Percentiles rank a stretch among this genome's conserved stretches.
Evolutionary conservation across 257 asterid species (phyloP).

Genomic region (Solanum paucissectum): DNA sequence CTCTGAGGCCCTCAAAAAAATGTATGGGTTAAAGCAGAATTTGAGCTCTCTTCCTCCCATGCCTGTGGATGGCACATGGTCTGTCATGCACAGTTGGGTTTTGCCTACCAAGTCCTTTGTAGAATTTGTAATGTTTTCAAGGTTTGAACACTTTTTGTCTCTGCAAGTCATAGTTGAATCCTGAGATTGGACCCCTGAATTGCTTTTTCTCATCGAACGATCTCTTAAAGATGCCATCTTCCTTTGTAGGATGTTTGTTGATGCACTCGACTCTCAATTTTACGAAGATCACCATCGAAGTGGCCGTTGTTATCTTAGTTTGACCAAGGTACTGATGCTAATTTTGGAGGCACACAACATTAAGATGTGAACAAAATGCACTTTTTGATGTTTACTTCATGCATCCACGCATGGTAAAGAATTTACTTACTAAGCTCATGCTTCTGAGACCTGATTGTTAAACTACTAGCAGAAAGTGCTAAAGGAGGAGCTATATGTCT

Average conservation of each 20-base stretch:
- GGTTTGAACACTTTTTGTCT: conserved; percentile 30
- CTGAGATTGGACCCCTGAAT: background rate
- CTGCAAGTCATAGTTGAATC: background rate
- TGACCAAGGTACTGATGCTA: conserved; percentile 44
- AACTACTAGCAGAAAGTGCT: background rate
- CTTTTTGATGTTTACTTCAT: background rate
- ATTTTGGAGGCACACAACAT: background rate
- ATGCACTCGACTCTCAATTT: conserved; percentile 60
- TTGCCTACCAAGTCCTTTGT: conserved; percentile 82
- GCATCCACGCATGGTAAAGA: background rate
- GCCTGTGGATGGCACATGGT: conserved; percentile 78
- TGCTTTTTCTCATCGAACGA: background rate
- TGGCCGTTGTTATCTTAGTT: conserved; percentile 65
- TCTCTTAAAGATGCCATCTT: background rate
- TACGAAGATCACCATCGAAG: conserved; percentile 55
- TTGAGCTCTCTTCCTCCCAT: conserved; percentile 63
- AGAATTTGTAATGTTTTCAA: conserved; percentile 94
- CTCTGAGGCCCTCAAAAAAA: conserved; percentile 64
- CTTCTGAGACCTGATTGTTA: background rate
- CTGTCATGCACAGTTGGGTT: conserved; percentile 89
- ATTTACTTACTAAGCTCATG: background rate
- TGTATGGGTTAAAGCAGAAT: conserved; percentile 73
- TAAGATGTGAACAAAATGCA: background rate
- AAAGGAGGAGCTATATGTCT: background rate
- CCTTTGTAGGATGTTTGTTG: conserved; percentile 73